Evolutionary conservation across 768 basidiomycete species (phyloP), one percentile per base, ranked within the genome.

Genomic region (Boletus huronensis): DNA sequence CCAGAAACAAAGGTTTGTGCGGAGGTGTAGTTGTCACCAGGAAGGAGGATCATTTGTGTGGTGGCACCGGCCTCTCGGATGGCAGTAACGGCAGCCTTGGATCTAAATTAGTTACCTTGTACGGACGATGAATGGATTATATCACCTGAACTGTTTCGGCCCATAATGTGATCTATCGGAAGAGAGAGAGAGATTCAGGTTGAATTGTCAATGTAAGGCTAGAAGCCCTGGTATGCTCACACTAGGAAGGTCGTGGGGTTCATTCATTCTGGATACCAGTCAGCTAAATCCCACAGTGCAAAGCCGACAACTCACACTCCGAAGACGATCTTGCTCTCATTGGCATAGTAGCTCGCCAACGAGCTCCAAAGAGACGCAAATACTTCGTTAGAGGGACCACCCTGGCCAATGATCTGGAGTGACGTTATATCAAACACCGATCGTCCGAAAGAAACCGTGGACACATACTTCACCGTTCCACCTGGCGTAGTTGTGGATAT

Each of bases 401-500:
- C 57, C 17, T 59, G 52, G 13, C 58, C 58, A n/a, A 59, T 58
- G 19, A 59, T 46, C 57, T 59, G 31, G 36, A 21, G 7, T 16
- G 1, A 29, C 1, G 25, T 25, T n/a, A 10, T 17, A 16, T 58
- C 41, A 50, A 17, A 28, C 11, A 21, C 19, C 5, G 16, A 26
- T 34, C 25, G 2, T 35, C 29, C 1, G 17, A 26, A 9, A 16
- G 6, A 53, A 42, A 2, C 2, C 2, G 10, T 21, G 28, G 0
- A 42, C 8, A 53, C 45, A 17, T 28, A 58, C 56, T 13, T n/a
- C 11, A 7, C 57, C 57, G 23, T 58, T 34, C 23, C 26, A 58
- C 31, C 58, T 40, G 6, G 57, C 58, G 4, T 58, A 60, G 13
- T 60, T 60, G 46, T 60, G 57, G 13, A 60, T 54, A 28, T 58